Evolutionary conservation across 1,284 basidiomycete genomes (phyloP).

Genomic region (Boletus mariae): DNA sequence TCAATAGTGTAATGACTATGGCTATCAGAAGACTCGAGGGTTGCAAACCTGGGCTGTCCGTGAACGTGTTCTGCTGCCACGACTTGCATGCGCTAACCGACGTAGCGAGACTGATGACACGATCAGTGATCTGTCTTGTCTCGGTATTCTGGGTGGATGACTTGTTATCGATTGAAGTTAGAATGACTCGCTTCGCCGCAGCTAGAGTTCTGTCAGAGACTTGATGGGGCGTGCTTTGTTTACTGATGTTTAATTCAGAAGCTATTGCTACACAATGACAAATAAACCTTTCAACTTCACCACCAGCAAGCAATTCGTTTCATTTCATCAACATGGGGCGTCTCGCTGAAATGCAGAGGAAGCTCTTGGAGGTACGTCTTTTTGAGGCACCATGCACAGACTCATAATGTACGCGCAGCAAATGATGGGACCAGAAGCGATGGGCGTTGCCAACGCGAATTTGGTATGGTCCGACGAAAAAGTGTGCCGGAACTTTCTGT

Average conservation of each 20-base stretch:
- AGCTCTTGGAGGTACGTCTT: conserved; percentile 76
- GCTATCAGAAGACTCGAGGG: background rate
- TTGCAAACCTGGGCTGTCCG: background rate
- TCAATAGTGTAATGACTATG: conserved; percentile 17
- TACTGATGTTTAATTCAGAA: conserved; percentile 26
- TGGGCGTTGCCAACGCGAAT: conserved; percentile 91
- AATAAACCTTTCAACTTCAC: conserved; percentile 22
- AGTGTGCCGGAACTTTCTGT: conserved; percentile 98
- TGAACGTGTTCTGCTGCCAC: too few relatives aligned
- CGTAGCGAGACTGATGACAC: background rate
- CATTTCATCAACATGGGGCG: conserved; percentile 62
- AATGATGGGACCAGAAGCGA: conserved; percentile 99
- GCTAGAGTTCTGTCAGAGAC: background rate
- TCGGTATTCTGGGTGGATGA: conserved; percentile 20
- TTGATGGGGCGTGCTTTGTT: conserved; percentile 22
- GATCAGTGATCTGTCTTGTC: conserved; percentile 1
- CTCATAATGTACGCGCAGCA: conserved; percentile 50
- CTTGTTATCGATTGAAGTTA: background rate
- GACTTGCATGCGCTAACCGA: conserved; percentile 1
- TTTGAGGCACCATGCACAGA: background rate
- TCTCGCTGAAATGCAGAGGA: conserved; percentile 88
- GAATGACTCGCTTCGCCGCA: background rate
- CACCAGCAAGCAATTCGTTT: conserved; percentile 1
- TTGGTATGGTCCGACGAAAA: conserved; percentile 96
- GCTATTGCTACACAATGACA: conserved; percentile 30